Base-by-base conservation (phyloP, 169 alveolate species). In the Besnoitia besnoiti region DNA sequence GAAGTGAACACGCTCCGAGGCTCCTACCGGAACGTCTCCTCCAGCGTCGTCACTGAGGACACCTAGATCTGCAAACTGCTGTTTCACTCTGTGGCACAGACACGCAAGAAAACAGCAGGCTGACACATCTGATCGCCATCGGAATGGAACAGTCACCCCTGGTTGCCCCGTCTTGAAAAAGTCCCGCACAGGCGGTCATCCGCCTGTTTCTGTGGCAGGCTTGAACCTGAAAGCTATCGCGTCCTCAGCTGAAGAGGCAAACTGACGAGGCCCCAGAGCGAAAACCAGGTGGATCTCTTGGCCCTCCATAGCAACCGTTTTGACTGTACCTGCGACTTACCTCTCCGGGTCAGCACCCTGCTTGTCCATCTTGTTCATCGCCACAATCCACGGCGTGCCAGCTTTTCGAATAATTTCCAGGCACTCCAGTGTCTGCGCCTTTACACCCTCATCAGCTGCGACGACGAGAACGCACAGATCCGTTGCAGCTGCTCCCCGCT, bases 401-500 rank as follows among this genome's bases (percentile, higher is more conserved):
- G 90, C 85, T 35, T 77, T 50, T 39, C 93, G 50, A 24, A 96
- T 96, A 16, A 96, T 62, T 33, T 96, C 91, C 46, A 97, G 90
- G 51, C 96, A 96, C 94, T 98, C 99, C n/a, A 96, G 90, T 5
- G 99, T 97, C 96, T 97, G 96, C 49, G 96, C 96, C 94, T 67
- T 96, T 12, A 98, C 94, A 85, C 98, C 98, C 94, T 98, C 98
- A 89, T 96, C 96, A n/a, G 98, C 98, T 50, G 98, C 97, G 30
- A 98, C 97, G 82, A 98, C 98, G 76, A 98, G 93, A 73, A 98
- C 96, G 37, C 97, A 95, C 35, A 97, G 91, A 94, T 98, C 99
- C 37, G 98, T 97, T 39, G 96, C 95, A 49, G 97, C 94, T 75
- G 98, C 98, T 62, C 99, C 99, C 91, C 99, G 94, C 42, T 91